Percentiles rank a stretch among this genome's conserved stretches.
Evolutionary conservation across 2,329 filamentous ascomycete genomes (phyloP).

Genomic region (Pseudogymnoascus sp.): DNA sequence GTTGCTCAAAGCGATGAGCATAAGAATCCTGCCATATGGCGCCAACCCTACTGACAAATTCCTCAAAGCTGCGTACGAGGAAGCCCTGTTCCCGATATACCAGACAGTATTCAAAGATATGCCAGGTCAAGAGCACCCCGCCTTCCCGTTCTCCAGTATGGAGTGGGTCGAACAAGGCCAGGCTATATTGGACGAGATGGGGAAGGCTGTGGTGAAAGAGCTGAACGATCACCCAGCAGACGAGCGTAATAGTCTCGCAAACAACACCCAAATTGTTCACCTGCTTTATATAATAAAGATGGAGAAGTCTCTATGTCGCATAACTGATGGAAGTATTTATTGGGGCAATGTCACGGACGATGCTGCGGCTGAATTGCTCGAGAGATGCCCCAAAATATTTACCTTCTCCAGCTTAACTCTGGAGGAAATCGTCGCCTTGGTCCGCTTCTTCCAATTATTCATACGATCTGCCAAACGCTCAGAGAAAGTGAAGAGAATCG

Average conservation of each 20-base stretch:
- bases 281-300: not conserved
- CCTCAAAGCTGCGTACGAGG: slow-evolving; percentile 26
- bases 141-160: not conserved
- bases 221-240: slow-evolving; percentile 10
- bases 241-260: slow-evolving; percentile 3
- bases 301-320: not conserved
- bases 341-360: not conserved
- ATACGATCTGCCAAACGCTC: not conserved
- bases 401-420: not conserved
- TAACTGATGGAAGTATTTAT: not conserved
- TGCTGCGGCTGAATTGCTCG: not conserved
- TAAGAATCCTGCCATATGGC: not conserved
- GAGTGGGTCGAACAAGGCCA: not conserved
- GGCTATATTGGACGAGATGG: slow-evolving; percentile 33
- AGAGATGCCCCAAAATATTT: not conserved
- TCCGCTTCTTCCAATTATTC: not conserved
- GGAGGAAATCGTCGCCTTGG: not conserved
- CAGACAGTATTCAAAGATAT: not conserved
- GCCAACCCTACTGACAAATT: not conserved
- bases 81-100: slow-evolving; percentile 25
- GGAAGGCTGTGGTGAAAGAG: slow-evolving; percentile 21
- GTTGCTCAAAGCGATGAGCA: not conserved
- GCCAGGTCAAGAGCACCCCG: not conserved
- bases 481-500: slow-evolving; percentile 1
- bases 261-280: not conserved